These are phyloP conservation scores for Fallopia convolvulus DNA, from an alignment of 148 eudicot genomes.

Conservation along the genomic window DNA sequence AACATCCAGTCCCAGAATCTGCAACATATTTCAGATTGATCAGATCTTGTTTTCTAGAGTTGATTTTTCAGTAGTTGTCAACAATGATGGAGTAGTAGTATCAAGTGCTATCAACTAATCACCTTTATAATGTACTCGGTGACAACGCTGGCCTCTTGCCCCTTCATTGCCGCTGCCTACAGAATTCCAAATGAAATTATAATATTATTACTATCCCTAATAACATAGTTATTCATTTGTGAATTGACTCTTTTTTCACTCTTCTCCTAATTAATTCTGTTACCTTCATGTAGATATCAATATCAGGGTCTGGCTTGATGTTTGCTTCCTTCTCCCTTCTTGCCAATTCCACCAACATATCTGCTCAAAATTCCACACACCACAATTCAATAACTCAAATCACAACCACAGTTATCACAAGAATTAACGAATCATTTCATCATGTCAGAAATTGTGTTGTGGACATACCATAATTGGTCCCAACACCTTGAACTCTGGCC, in stretches of 20 bases:
- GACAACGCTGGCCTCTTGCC: conserved; percentile 68
- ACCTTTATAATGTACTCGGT: conserved; percentile 77
- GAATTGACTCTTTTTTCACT: background rate
- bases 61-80: background rate
- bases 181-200: background rate
- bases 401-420: background rate
- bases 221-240: background rate
- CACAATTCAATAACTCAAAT: background rate
- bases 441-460: background rate
- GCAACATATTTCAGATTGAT: background rate
- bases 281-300: conserved; percentile 65
- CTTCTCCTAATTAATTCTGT: background rate
- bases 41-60: background rate
- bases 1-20: conserved; percentile 81
- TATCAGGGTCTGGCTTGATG: conserved; percentile 61
- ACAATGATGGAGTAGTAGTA: too few species aligned
- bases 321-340: conserved; percentile 62
- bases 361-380: conserved; percentile 18
- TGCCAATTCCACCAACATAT: conserved; percentile 50
- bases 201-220: background rate
- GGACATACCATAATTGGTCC: conserved; percentile 12
- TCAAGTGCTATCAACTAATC: background rate
- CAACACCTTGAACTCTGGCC: conserved; percentile 14
- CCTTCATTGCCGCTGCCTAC: conserved; percentile 77
- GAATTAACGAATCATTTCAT: background rate